Percentiles rank a stretch among this genome's conserved stretches.
These are phyloP conservation scores for Penicillium sp. DNA, from an alignment of 2,329 filamentous ascomycete species.

Conservation along the genomic window DNA sequence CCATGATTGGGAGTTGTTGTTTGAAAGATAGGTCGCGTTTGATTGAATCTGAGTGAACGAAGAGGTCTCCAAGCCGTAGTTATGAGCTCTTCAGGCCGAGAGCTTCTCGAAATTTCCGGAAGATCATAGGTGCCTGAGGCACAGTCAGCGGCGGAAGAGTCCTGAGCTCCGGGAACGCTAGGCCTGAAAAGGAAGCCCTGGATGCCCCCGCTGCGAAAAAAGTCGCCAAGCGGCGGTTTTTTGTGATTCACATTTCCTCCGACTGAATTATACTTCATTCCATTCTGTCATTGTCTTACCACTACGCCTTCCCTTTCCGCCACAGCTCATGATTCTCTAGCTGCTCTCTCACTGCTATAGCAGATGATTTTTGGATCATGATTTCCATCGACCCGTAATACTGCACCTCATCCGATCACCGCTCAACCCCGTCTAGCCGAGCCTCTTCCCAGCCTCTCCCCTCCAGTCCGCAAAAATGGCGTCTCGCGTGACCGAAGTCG, in stretches of 20 bases:
- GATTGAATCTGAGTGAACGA: slow-evolving; percentile 9
- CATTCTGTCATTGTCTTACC: too few species aligned
- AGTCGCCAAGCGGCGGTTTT: slow-evolving; percentile 24
- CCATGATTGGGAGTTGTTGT: slow-evolving; percentile 44
- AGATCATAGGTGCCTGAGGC: slow-evolving; percentile 9
- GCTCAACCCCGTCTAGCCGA: slow-evolving; percentile 15
- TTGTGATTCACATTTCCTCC: slow-evolving; percentile 11
- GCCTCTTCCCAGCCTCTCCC: slow-evolving; percentile 10
- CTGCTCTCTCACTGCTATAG: slow-evolving; percentile 7
- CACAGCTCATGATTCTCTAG: slow-evolving; percentile 17
- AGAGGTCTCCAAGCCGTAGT: slow-evolving; percentile 7
- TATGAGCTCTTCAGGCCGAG: slow-evolving; percentile 18
- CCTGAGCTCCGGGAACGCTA: slow-evolving; percentile 13
- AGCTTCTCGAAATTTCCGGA: slow-evolving; percentile 45
- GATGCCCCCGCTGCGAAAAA: slow-evolving; percentile 24
- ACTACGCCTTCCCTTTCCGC: slow-evolving; percentile 7
- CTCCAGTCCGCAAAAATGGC: slow-evolving; percentile 25
- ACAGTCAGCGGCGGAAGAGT: slow-evolving; percentile 12
- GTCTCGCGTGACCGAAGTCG: slow-evolving; percentile 34
- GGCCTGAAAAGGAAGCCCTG: slow-evolving; percentile 3
- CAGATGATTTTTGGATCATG: slow-evolving; percentile 29
- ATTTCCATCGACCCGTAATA: slow-evolving; percentile 14
- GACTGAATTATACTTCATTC: not conserved
- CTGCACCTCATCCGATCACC: not conserved
- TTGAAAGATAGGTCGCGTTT: slow-evolving; percentile 2